A percentile compares a stretch with the other conserved stretches of the same genome.
phyloP scores from a whole-genome alignment of 2,329 filamentous ascomycete genomes.

The Paracoccidioides brasiliensis region DNA sequence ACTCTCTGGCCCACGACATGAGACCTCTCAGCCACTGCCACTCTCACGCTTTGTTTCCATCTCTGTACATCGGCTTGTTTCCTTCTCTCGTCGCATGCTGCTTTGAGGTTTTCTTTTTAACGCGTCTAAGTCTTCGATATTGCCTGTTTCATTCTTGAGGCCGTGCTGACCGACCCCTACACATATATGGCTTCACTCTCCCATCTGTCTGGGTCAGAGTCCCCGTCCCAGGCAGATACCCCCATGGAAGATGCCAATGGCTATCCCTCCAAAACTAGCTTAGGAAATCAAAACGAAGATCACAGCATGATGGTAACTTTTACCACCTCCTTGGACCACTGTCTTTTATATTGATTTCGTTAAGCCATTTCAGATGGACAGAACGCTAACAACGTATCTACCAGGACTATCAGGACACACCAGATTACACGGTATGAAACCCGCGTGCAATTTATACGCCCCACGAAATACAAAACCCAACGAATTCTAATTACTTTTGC shows the following conservation, averaged over 20 bases:
- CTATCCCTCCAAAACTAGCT: conserved; percentile 22
- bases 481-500: conserved; percentile 1
- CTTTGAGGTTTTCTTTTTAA: neutral
- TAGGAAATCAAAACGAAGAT: conserved; percentile 23
- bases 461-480: neutral
- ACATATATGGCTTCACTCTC: conserved; percentile 28
- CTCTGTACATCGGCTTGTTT: neutral
- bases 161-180: conserved; percentile 2
- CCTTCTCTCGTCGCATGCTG: neutral
- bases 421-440: conserved; percentile 44
- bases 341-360: conserved; percentile 1
- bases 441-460: conserved; percentile 1
- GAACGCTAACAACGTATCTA: conserved; percentile 3
- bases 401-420: conserved; percentile 44
- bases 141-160: neutral
- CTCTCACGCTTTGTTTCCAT: neutral
- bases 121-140: conserved; percentile 2
- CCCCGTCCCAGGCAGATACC: conserved; percentile 33
- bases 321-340: neutral
- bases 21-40: neutral
- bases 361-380: neutral
- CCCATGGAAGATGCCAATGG: conserved; percentile 34
- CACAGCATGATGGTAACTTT: conserved; percentile 27
- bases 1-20: neutral
- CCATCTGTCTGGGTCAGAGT: conserved; percentile 24